These are phyloP conservation scores for Suillus americanus DNA, from an alignment of 768 basidiomycete species.

Conservation along the genomic window DNA sequence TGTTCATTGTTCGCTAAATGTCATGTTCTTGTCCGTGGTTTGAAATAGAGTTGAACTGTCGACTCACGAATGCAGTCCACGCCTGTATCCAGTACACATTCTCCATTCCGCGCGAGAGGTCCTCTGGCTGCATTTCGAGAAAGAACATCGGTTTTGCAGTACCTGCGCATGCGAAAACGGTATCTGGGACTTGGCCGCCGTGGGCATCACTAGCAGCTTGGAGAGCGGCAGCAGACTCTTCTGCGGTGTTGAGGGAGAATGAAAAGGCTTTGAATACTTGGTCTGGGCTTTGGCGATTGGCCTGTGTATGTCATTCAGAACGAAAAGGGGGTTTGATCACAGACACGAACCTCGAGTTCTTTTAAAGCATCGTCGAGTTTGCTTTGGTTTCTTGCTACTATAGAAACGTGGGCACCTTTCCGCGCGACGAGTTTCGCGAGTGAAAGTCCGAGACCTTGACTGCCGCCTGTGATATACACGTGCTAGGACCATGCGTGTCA, in stretches of 20 bases:
- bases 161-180: slow-evolving; percentile 81
- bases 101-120: slow-evolving; percentile 58
- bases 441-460: slow-evolving; percentile 75
- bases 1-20: slow-evolving; percentile 24
- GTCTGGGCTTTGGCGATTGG: slow-evolving; percentile 47
- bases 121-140: slow-evolving; percentile 62
- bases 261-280: slow-evolving; percentile 71
- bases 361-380: slow-evolving; percentile 60
- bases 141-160: slow-evolving; percentile 69
- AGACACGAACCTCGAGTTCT: slow-evolving; percentile 58
- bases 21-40: background rate
- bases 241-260: slow-evolving; percentile 55
- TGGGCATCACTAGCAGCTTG: slow-evolving; percentile 55
- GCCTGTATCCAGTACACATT: slow-evolving; percentile 53
- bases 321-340: slow-evolving; percentile 23
- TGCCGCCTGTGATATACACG: slow-evolving; percentile 84
- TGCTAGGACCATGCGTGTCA: slow-evolving; percentile 49
- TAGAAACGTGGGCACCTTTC: slow-evolving; percentile 79
- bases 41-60: background rate
- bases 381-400: slow-evolving; percentile 74
- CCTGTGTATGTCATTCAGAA: slow-evolving; percentile 33
- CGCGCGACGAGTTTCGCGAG: slow-evolving; percentile 65
- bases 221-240: slow-evolving; percentile 59
- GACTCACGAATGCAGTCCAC: slow-evolving; percentile 45
- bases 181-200: slow-evolving; percentile 65